Evolutionary conservation across 208 protist species (phyloP).

Genomic region (Leishmania braziliensis): DNA sequence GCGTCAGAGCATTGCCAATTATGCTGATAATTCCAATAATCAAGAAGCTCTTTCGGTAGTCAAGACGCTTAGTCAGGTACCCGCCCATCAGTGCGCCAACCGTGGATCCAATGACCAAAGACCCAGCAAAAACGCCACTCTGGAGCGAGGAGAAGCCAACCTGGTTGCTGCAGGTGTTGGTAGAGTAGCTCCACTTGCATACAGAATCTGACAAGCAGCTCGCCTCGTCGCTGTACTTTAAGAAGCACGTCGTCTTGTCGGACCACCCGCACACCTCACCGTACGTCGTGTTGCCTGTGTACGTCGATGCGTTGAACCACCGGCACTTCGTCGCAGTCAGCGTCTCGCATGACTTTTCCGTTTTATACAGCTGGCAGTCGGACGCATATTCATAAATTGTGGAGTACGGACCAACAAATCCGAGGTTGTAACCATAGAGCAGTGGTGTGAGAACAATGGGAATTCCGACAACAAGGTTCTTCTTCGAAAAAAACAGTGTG

Average conservation of each 20-base stretch:
- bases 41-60: constrained; percentile 48
- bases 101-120: constrained; percentile 68
- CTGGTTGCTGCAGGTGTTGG: constrained; percentile 33
- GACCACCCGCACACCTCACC: constrained; percentile 33
- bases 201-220: constrained; percentile 18
- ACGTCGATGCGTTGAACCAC: constrained; percentile 22
- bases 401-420: constrained; percentile 48
- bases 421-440: constrained; percentile 50
- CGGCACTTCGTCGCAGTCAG: constrained; percentile 32
- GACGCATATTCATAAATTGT: constrained; percentile 42
- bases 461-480: constrained; percentile 17
- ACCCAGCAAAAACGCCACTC: constrained; percentile 55
- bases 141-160: constrained; percentile 47
- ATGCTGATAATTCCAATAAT: constrained; percentile 31
- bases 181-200: constrained; percentile 46
- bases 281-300: constrained; percentile 7
- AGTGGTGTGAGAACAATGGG: constrained; percentile 22
- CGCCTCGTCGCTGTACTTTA: constrained; percentile 30
- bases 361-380: constrained; percentile 50
- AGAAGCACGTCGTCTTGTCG: constrained; percentile 40
- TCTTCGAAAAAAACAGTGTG: constrained; percentile 8
- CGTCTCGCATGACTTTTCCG: constrained; percentile 27
- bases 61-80: constrained; percentile 35
- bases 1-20: constrained; percentile 34
- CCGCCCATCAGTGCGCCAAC: constrained; percentile 47